These are phyloP conservation scores for Takashimella tepidaria DNA, from an alignment of 1,284 basidiomycete species.

Conservation along the genomic window DNA sequence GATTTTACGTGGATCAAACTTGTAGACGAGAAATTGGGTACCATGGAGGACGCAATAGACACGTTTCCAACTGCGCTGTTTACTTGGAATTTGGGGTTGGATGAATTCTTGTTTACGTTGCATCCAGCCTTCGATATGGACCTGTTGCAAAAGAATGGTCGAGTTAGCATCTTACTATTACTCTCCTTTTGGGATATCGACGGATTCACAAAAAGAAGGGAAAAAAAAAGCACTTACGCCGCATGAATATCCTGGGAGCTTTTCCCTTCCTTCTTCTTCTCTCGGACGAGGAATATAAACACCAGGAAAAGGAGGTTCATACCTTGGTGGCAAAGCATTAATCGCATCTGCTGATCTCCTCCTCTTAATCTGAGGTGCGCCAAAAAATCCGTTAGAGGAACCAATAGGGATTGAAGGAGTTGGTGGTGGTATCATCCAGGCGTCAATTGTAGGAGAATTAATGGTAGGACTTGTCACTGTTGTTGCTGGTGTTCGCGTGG, in stretches of 20 bases:
- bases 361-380: conserved; percentile 33
- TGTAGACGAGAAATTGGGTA: conserved; percentile 80
- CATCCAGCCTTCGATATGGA: conserved; percentile 79
- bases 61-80: conserved; percentile 85
- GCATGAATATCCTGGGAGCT: conserved; percentile 77
- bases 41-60: conserved; percentile 89
- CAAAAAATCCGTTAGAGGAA: conserved; percentile 4
- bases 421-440: conserved; percentile 1
- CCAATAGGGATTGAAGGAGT: conserved; percentile 1
- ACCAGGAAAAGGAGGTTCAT: conserved; percentile 43
- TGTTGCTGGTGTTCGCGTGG: background rate
- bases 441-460: conserved; percentile 1
- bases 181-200: too few relatives aligned
- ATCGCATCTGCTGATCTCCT: conserved; percentile 49
- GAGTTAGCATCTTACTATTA: too few relatives aligned
- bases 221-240: conserved; percentile 42
- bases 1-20: conserved; percentile 54
- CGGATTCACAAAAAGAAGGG: too few relatives aligned
- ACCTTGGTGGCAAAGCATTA: conserved; percentile 44
- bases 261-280: conserved; percentile 73
- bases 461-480: conserved; percentile 46
- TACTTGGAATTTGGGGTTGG: conserved; percentile 75
- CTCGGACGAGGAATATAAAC: conserved; percentile 43
- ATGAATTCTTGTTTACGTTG: conserved; percentile 93
- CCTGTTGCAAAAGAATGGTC: too few relatives aligned